phyloP scores from a whole-genome alignment of 2,329 filamentous ascomycete genomes.

The Cercospora sp. region DNA sequence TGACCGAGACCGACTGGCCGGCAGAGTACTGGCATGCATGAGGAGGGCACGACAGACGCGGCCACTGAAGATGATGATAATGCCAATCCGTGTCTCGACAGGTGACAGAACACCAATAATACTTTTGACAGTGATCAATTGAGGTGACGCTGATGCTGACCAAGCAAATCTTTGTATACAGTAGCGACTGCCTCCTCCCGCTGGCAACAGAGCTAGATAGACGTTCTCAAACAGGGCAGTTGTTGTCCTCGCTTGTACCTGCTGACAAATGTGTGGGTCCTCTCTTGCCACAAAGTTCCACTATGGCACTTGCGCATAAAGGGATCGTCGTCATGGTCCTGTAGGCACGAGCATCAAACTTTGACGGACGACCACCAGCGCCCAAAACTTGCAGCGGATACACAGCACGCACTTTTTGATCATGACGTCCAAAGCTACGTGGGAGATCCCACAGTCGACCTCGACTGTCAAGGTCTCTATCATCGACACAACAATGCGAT shows the following conservation, averaged over 20 bases:
- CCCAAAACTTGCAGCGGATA: not conserved
- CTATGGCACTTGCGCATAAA: not conserved
- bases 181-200: not conserved
- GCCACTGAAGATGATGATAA: conserved; percentile 2
- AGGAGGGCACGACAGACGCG: not conserved
- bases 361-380: not conserved
- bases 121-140: conserved; percentile 10
- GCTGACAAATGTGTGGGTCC: conserved; percentile 4
- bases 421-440: not conserved
- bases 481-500: conserved; percentile 11
- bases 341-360: not conserved
- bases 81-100: not conserved
- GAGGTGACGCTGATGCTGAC: conserved; percentile 2
- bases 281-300: not conserved
- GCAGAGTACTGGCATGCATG: not conserved
- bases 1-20: not conserved
- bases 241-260: not conserved
- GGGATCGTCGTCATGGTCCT: not conserved
- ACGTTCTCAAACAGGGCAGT: not conserved
- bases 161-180: not conserved
- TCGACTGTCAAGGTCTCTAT: conserved; percentile 8
- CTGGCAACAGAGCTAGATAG: not conserved
- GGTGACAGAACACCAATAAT: conserved; percentile 6
- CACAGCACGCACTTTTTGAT: not conserved
- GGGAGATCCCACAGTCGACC: conserved; percentile 1